Percentiles rank a stretch among this genome's conserved stretches.
These are phyloP conservation scores for Salix udensis DNA, from an alignment of 345 rosid species.

Conservation along the genomic window DNA sequence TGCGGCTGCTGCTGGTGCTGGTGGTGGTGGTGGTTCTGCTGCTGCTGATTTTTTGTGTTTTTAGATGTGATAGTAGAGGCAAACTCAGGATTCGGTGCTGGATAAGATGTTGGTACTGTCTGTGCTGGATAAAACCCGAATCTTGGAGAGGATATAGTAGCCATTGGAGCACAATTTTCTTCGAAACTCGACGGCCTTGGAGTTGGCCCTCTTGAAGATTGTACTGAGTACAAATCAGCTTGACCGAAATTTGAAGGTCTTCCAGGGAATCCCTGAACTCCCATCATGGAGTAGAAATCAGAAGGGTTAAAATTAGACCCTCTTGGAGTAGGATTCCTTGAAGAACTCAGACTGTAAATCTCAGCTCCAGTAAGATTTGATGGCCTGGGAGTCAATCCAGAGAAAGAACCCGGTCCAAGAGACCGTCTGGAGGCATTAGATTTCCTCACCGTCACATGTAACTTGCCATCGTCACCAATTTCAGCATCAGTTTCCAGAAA, in stretches of 20 bases:
- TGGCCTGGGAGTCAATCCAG: conserved; percentile 44
- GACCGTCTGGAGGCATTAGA: conserved; percentile 41
- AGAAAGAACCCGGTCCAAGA: conserved; percentile 30
- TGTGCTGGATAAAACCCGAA: conserved; percentile 71
- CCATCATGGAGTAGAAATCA: conserved; percentile 43
- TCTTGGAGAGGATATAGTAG: conserved; percentile 51
- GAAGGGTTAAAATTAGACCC: conserved; percentile 41
- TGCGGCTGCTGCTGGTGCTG: conserved; percentile 29
- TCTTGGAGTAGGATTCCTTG: conserved; percentile 43
- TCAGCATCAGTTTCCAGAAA: conserved; percentile 44
- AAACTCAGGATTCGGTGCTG: conserved; percentile 86
- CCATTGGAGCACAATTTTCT: conserved; percentile 48
- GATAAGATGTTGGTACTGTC: conserved; percentile 61
- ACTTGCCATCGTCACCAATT: conserved; percentile 41
- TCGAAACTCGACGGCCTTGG: conserved; percentile 31
- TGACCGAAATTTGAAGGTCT: conserved; percentile 80
- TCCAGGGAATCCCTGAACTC: conserved; percentile 62
- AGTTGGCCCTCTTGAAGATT: conserved; percentile 64
- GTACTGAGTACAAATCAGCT: conserved; percentile 72
- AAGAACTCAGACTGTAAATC: conserved; percentile 46
- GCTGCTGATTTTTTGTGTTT: conserved; percentile 26
- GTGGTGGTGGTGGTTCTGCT: conserved; percentile 15
- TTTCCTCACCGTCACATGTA: conserved; percentile 39
- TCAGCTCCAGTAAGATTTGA: conserved; percentile 49
- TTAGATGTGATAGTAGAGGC: conserved; percentile 33